Conservation (phyloP, 2,329 filamentous ascomycete genomes). For the Drechslerella coelobrocha region DNA sequence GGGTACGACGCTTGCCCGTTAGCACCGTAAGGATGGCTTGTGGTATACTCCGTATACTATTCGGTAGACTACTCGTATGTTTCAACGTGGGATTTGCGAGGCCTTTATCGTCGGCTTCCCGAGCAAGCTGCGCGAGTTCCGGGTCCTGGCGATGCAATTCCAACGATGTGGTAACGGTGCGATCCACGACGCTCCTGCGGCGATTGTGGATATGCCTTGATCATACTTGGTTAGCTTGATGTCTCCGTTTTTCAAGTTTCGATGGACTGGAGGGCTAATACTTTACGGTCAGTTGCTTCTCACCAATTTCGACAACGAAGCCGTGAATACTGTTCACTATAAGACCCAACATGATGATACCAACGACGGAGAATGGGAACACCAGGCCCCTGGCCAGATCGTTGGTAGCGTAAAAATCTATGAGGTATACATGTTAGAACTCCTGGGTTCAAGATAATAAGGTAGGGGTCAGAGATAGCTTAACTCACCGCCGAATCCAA, state of each 20-base stretch:
- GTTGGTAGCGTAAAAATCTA: constrained; percentile 40
- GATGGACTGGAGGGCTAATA: constrained; percentile 4
- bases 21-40: constrained; percentile 17
- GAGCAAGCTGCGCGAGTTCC: constrained; percentile 19
- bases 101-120: not conserved
- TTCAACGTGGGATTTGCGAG: constrained; percentile 2
- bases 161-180: constrained; percentile 33
- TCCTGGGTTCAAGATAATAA: not conserved
- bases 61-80: constrained; percentile 19
- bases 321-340: constrained; percentile 80
- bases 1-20: constrained; percentile 18
- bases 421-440: not conserved
- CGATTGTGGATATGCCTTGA: constrained; percentile 35
- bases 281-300: constrained; percentile 49
- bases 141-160: constrained; percentile 38
- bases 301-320: constrained; percentile 52
- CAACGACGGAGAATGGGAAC: constrained; percentile 82
- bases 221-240: not conserved
- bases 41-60: constrained; percentile 25
- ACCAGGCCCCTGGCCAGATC: constrained; percentile 72
- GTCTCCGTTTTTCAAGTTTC: not conserved
- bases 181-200: constrained; percentile 33
- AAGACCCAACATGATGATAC: constrained; percentile 83
- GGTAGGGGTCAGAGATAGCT: not conserved
- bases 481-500: constrained; percentile 51